Conservation (phyloP, 768 basidiomycete species). For the Russula earlei region DNA sequence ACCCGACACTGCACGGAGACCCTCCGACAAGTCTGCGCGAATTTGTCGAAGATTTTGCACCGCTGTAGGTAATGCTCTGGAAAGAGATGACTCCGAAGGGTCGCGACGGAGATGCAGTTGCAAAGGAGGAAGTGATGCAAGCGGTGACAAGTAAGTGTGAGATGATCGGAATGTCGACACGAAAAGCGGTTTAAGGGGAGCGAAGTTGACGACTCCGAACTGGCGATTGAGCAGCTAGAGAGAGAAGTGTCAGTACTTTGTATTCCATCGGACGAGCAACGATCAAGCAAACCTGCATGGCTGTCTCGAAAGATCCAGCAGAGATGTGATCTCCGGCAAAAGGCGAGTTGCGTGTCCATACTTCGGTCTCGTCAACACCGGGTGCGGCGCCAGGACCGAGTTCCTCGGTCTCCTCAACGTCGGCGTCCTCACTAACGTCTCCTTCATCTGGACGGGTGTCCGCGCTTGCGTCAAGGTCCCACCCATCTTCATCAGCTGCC, state of each 20-base stretch:
- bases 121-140: conserved; percentile 83
- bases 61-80: conserved; percentile 70
- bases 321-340: conserved; percentile 92
- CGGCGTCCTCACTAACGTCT: conserved; percentile 39
- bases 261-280: not conserved
- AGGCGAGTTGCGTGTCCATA: conserved; percentile 93
- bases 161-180: conserved; percentile 81
- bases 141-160: conserved; percentile 77
- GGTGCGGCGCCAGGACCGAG: conserved; percentile 72
- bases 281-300: conserved; percentile 72
- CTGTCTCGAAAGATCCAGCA: conserved; percentile 92
- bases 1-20: conserved; percentile 73
- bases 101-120: conserved; percentile 84
- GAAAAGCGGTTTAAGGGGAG: conserved; percentile 79
- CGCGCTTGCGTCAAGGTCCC: conserved; percentile 79
- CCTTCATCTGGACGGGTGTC: conserved; percentile 48
- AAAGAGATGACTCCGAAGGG: conserved; percentile 62
- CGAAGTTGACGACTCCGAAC: conserved; percentile 86
- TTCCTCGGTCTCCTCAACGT: conserved; percentile 39
- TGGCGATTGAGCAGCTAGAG: conserved; percentile 81
- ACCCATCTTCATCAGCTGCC: conserved; percentile 66
- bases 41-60: conserved; percentile 63
- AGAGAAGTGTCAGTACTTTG: not conserved
- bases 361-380: conserved; percentile 77
- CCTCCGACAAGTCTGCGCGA: conserved; percentile 75